Conservation (phyloP, 2,329 filamentous ascomycete genomes). For the Zymoseptoria brevis region DNA sequence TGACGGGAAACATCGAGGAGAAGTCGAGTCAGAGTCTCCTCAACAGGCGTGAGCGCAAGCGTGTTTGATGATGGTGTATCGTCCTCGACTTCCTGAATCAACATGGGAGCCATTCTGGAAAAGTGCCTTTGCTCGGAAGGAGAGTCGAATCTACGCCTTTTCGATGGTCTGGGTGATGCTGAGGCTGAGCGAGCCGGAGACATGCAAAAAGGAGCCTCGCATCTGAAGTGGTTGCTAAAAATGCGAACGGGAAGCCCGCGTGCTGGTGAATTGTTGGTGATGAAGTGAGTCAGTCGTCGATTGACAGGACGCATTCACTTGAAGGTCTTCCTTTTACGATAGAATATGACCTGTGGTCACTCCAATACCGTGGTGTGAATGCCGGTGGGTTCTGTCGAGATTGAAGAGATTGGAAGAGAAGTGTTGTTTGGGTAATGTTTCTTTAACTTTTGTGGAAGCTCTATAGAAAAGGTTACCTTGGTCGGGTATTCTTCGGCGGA, state of each 20-base stretch:
- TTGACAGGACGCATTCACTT: conserved; percentile 15
- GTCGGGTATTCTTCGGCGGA: background rate
- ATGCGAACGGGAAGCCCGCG: background rate
- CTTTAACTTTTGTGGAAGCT: background rate
- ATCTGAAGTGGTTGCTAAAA: background rate
- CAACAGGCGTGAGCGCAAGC: conserved; percentile 58
- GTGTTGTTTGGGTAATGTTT: background rate
- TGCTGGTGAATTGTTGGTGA: conserved; percentile 1
- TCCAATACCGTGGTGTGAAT: background rate
- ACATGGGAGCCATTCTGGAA: conserved; percentile 23
- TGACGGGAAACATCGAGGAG: conserved; percentile 73
- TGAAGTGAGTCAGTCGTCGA: conserved; percentile 16
- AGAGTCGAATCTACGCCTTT: conserved; percentile 22
- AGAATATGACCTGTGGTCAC: background rate
- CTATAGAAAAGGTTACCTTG: no score
- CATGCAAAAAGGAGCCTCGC: conserved; percentile 19
- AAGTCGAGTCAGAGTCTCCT: conserved; percentile 64
- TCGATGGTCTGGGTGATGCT: conserved; percentile 23
- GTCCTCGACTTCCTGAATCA: conserved; percentile 28
- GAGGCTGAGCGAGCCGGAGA: conserved; percentile 22
- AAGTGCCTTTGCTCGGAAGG: conserved; percentile 1
- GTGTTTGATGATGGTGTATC: conserved; percentile 9
- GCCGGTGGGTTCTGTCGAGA: background rate
- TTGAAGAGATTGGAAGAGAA: background rate
- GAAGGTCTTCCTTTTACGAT: background rate